phyloP scores from a whole-genome alignment of 805 yeast genomes.

The Sugiyamaella chiloensis region DNA sequence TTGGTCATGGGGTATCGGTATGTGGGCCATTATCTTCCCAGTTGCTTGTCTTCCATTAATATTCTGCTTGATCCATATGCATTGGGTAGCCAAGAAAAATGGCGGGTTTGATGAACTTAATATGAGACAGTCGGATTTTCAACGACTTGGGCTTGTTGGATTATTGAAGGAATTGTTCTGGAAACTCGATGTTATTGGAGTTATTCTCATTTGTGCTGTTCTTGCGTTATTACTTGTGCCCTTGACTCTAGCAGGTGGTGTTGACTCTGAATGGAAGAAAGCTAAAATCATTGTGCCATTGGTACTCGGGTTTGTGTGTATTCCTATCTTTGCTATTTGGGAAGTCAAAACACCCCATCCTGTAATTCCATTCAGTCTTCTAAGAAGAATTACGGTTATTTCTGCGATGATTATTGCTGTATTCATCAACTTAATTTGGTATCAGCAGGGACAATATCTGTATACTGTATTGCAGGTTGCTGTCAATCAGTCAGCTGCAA shows the following conservation, averaged over 20 bases:
- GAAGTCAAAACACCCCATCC: slow-evolving; percentile 61
- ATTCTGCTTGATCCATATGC: slow-evolving; percentile 53
- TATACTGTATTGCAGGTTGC: slow-evolving; percentile 66
- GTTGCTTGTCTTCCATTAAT: slow-evolving; percentile 59
- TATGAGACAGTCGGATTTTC: slow-evolving; percentile 40
- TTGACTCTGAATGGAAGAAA: slow-evolving; percentile 49
- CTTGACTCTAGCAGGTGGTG: slow-evolving; percentile 72
- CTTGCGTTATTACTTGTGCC: slow-evolving; percentile 70
- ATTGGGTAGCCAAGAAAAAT: slow-evolving; percentile 48
- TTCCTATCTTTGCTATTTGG: slow-evolving; percentile 61
- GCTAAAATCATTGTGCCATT: slow-evolving; percentile 66
- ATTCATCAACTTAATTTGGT: slow-evolving; percentile 58
- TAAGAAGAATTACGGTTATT: slow-evolving; percentile 72
- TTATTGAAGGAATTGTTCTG: slow-evolving; percentile 42
- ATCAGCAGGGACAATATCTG: slow-evolving; percentile 67
- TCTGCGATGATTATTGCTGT: slow-evolving; percentile 60
- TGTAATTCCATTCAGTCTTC: slow-evolving; percentile 54
- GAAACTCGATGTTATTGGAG: slow-evolving; percentile 65
- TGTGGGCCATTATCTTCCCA: slow-evolving; percentile 79
- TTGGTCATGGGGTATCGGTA: slow-evolving; percentile 76
- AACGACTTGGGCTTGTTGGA: slow-evolving; percentile 35
- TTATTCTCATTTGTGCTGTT: slow-evolving; percentile 50
- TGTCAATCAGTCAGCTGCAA: slow-evolving; percentile 51
- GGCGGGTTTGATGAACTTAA: slow-evolving; percentile 47
- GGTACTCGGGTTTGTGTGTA: slow-evolving; percentile 58